These are phyloP conservation scores for Xylaria nigripes DNA, from an alignment of 495 filamentous ascomycete species.

Conservation along the genomic window DNA sequence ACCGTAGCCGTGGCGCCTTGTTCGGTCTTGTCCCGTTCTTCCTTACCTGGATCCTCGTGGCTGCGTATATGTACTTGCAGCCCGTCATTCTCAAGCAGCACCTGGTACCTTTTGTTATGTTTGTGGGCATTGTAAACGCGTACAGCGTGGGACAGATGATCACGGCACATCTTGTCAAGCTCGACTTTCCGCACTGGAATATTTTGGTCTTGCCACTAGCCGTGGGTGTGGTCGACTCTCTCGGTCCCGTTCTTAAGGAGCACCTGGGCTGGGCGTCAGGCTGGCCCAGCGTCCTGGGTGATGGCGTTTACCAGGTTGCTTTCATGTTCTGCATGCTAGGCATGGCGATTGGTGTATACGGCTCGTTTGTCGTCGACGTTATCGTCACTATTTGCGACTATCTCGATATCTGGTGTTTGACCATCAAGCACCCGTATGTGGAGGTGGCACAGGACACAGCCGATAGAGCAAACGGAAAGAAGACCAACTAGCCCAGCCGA, in stretches of 20 bases:
- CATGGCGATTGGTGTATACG: conserved; percentile 75
- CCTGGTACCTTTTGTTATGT: conserved; percentile 79
- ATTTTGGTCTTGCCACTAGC: conserved; percentile 61
- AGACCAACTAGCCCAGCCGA: conserved; percentile 26
- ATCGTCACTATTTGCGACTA: conserved; percentile 97
- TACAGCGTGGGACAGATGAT: conserved; percentile 95
- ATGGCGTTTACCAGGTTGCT: conserved; percentile 68
- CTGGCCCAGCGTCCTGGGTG: conserved; percentile 72
- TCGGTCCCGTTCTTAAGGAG: conserved; percentile 55
- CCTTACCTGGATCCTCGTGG: conserved; percentile 63
- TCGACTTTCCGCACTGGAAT: conserved; percentile 81
- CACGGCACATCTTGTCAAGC: conserved; percentile 78
- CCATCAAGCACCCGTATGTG: conserved; percentile 73
- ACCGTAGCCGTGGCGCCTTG: conserved; percentile 62
- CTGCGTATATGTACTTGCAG: conserved; percentile 72
- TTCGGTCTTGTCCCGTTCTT: conserved; percentile 75
- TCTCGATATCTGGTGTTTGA: conserved; percentile 95
- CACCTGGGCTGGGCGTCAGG: conserved; percentile 48
- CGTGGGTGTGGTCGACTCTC: conserved; percentile 65
- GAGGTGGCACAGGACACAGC: conserved; percentile 16
- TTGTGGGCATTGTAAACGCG: conserved; percentile 80
- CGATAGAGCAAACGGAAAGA: conserved; percentile 28
- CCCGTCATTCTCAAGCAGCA: conserved; percentile 73
- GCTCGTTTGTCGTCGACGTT: conserved; percentile 91
- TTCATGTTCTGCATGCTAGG: conserved; percentile 83